These are phyloP conservation scores for Cydonia oblonga DNA, from an alignment of 331 rosid species.

Conservation along the genomic window DNA sequence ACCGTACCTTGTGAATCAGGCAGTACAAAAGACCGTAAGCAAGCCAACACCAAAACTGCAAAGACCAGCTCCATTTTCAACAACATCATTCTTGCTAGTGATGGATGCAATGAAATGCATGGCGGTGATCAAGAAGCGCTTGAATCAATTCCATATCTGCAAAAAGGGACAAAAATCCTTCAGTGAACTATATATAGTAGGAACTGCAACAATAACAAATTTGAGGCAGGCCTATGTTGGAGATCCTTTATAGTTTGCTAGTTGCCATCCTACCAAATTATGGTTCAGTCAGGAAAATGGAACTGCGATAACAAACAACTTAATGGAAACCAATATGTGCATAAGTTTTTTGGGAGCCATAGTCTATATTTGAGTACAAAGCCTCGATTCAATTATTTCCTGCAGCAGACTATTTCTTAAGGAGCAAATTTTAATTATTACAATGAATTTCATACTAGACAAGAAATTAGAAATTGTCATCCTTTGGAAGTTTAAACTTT, in stretches of 20 bases:
- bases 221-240: neutral
- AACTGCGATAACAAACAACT: neutral
- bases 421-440: neutral
- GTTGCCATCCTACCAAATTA: neutral
- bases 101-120: constrained; percentile 10
- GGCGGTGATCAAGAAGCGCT: constrained; percentile 9
- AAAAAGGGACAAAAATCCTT: neutral
- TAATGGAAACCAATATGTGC: neutral
- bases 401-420: neutral
- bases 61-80: constrained; percentile 42
- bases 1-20: constrained; percentile 64
- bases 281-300: neutral
- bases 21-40: constrained; percentile 27
- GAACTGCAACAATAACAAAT: neutral
- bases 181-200: neutral
- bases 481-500: neutral
- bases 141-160: constrained; percentile 20
- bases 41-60: constrained; percentile 31
- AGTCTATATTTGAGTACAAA: neutral
- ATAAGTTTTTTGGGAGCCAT: neutral
- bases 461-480: neutral
- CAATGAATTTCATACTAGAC: neutral
- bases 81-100: constrained; percentile 15
- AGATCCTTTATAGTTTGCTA: neutral
- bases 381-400: neutral